A percentile compares a stretch with the other conserved stretches of the same genome.
phyloP scores from a whole-genome alignment of 1,284 basidiomycete species.

The Omphalotus olearius region DNA sequence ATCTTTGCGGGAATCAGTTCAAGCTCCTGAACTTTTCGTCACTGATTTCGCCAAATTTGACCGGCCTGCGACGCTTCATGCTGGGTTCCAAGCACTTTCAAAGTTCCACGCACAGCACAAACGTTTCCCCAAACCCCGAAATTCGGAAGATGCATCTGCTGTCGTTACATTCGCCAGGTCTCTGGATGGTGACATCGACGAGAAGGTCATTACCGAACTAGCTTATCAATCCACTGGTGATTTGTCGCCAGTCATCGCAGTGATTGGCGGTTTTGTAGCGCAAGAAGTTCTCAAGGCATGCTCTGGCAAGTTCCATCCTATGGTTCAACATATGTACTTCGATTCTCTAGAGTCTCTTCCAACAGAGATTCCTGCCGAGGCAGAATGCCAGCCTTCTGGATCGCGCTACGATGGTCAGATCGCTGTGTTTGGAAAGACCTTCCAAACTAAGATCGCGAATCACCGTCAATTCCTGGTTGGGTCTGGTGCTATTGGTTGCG shows the following conservation, averaged over 20 bases:
- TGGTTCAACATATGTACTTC: constrained; percentile 95
- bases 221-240: constrained; percentile 95
- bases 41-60: constrained; percentile 99
- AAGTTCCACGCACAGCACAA: constrained; percentile 70
- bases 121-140: constrained; percentile 81
- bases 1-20: constrained; percentile 86
- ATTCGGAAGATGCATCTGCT: constrained; percentile 74
- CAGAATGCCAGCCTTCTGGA: constrained; percentile 80
- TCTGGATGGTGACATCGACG: constrained; percentile 72
- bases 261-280: constrained; percentile 96
- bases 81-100: constrained; percentile 93
- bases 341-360: constrained; percentile 97
- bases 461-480: constrained; percentile 97
- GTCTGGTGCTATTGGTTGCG: constrained; percentile 97
- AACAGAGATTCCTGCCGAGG: constrained; percentile 69
- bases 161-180: constrained; percentile 79
- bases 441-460: constrained; percentile 92
- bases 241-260: constrained; percentile 87
- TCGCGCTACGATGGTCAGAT: constrained; percentile 94
- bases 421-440: constrained; percentile 90
- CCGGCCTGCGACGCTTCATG: constrained; percentile 86
- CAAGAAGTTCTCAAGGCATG: constrained; percentile 98
- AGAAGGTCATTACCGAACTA: constrained; percentile 82
- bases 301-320: constrained; percentile 98
- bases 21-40: constrained; percentile 85